A percentile compares a stretch with the other conserved stretches of the same genome.
These are phyloP conservation scores for Penicillium riverlandense DNA, from an alignment of 495 filamentous ascomycete species.

Conservation along the genomic window DNA sequence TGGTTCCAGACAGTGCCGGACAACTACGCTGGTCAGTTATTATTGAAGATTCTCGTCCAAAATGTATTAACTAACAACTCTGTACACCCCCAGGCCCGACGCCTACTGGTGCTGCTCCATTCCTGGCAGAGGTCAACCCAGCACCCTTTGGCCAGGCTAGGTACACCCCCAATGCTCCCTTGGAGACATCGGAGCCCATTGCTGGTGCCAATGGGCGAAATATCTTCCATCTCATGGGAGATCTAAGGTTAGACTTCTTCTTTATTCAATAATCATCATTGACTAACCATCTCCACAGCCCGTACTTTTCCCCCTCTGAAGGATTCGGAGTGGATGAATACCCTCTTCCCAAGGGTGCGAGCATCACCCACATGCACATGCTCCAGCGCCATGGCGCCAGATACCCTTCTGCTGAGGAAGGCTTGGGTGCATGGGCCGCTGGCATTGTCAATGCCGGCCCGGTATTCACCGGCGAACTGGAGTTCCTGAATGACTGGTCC, in stretches of 20 bases:
- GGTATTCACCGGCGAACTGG: slow-evolving; percentile 37
- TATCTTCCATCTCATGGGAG: slow-evolving; percentile 50
- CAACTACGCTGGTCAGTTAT: slow-evolving; percentile 5
- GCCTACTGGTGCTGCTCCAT: slow-evolving; percentile 47
- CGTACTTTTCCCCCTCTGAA: slow-evolving; percentile 14
- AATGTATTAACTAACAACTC: too few relatives aligned
- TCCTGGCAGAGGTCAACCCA: slow-evolving; percentile 48
- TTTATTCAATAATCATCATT: too few relatives aligned
- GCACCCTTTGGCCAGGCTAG: slow-evolving; percentile 41
- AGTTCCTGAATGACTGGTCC: slow-evolving; percentile 46
- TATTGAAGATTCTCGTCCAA: not conserved
- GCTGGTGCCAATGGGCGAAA: slow-evolving; percentile 40
- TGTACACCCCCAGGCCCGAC: slow-evolving; percentile 36
- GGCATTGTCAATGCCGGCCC: slow-evolving; percentile 26
- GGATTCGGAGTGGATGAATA: slow-evolving; percentile 53
- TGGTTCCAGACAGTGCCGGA: slow-evolving; percentile 15
- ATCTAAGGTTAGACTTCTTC: slow-evolving; percentile 18
- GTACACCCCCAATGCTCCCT: slow-evolving; percentile 47
- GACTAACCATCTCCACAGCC: slow-evolving; percentile 2
- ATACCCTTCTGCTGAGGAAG: slow-evolving; percentile 28
- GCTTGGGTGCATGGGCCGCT: slow-evolving; percentile 20
- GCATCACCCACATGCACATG: slow-evolving; percentile 48
- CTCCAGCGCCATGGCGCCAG: slow-evolving; percentile 37
- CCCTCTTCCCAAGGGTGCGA: slow-evolving; percentile 44
- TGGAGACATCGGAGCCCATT: slow-evolving; percentile 52